Evolutionary conservation across 257 asterid genomes (phyloP), one percentile per base, ranked within the genome.

Genomic region (Paulownia fortunei): DNA sequence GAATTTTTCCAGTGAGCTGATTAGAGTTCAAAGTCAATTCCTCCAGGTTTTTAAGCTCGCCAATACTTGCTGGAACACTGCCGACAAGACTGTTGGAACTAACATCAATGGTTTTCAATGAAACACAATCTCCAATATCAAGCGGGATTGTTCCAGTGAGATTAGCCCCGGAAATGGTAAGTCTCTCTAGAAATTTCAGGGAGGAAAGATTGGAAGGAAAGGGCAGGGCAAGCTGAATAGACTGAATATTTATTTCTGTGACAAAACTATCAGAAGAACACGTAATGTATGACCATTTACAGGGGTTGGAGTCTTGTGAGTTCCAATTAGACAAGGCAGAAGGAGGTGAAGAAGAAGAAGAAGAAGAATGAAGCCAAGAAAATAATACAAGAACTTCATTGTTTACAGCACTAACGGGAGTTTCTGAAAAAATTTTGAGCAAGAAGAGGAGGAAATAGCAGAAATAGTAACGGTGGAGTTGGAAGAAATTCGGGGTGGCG

Each of bases 131-230:
- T 46, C 97, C 96, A 44, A 92, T 76, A 8, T 88, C 92, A 27
- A 44, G 55, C 3, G 93, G 96, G 81, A 92, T 85, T 3, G 84
- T 84, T 44, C 97, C 97, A 5, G 94, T 92, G 69, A 92, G 89
- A 78, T 92, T 92, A 2, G 88, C 92, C 24, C 86, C 90, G 36
- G 96, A 84, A 77, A 92, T 82, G 47, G 74, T 82, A 2, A 92
- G 84, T 5, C 68, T 81, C 68, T 83, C 76, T 15, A 92, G 92
- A 58, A 80, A 92, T 1, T 13, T 74, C 6, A 92, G 86, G 26
- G 92, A 85, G 0, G 97, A 87, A 39, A 92, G 84, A 74, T 88
- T 88, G 19, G 95, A 81, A n/a, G 97, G 97, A 41, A 92, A 89
- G 3, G 97, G 88, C 15, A 87, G 81, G 16, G 85, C 84, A n/a